A percentile compares a stretch with the other conserved stretches of the same genome.
These are phyloP conservation scores for Schoenoplectus triqueter DNA, from an alignment of 202 grass and related monocot genomes.

Conservation along the genomic window DNA sequence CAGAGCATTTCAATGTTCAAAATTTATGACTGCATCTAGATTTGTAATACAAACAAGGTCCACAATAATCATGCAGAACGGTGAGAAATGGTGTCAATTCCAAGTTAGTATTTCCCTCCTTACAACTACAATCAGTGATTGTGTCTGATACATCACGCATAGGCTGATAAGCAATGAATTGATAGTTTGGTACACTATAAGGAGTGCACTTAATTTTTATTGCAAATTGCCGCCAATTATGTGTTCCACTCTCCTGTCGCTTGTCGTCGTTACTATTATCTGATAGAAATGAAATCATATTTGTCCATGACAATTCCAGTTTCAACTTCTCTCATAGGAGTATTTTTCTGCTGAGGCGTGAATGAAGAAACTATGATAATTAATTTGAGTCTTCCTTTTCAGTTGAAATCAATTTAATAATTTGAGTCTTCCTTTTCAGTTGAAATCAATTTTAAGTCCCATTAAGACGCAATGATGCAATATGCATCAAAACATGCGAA, in stretches of 20 bases:
- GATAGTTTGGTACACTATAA: background rate
- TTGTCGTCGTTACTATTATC: background rate
- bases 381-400: no score
- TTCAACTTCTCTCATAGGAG: background rate
- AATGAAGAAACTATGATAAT: background rate
- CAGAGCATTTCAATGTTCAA: background rate
- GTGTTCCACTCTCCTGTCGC: background rate
- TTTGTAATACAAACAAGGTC: constrained; percentile 14
- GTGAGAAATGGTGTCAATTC: background rate
- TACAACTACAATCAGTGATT: background rate
- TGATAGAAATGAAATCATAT: background rate
- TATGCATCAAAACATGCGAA: no score
- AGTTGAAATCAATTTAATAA: background rate
- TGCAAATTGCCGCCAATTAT: background rate
- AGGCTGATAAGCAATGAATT: background rate
- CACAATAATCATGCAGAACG: background rate
- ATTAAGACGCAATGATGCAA: no score
- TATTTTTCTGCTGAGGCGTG: background rate
- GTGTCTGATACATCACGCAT: background rate
- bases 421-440: no score
- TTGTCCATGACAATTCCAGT: background rate
- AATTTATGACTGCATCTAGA: constrained; percentile 2
- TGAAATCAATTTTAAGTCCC: background rate
- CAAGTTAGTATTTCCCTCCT: background rate
- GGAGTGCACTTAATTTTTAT: background rate